Evolutionary conservation across 2,329 filamentous ascomycete genomes (phyloP).

Genomic region (Fonsecaea multimorphosa): DNA sequence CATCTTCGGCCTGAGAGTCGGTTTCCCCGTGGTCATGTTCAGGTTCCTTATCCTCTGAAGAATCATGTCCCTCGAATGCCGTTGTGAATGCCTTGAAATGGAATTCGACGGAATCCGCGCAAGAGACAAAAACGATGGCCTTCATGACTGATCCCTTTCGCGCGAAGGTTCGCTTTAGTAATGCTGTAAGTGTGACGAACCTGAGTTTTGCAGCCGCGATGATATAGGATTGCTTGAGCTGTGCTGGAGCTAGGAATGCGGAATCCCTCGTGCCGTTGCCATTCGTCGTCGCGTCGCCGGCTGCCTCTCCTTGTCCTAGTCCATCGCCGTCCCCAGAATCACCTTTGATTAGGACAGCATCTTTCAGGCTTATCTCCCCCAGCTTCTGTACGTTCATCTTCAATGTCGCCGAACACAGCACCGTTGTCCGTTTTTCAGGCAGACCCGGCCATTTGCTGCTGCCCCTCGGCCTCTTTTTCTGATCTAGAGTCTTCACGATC

Average conservation of each 20-base stretch:
- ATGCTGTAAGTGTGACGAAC: conserved; percentile 82
- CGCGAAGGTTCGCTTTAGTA: conserved; percentile 85
- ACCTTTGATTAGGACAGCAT: conserved; percentile 84
- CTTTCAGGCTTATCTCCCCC: conserved; percentile 92
- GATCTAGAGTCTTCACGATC: conserved; percentile 79
- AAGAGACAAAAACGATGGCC: conserved; percentile 94
- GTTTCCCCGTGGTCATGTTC: background rate
- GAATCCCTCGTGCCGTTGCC: conserved; percentile 55
- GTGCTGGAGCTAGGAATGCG: conserved; percentile 81
- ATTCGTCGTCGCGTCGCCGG: conserved; percentile 52
- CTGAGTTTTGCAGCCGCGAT: conserved; percentile 88
- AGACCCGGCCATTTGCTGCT: conserved; percentile 67
- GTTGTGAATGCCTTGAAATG: conserved; percentile 82
- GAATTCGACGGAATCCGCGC: conserved; percentile 95
- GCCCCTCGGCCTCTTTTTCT: conserved; percentile 54
- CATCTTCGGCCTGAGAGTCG: conserved; percentile 31
- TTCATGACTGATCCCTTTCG: conserved; percentile 93
- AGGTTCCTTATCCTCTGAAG: conserved; percentile 34
- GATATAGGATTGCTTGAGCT: conserved; percentile 90
- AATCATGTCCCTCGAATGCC: conserved; percentile 39
- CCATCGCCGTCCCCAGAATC: conserved; percentile 62
- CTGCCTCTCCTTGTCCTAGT: background rate
- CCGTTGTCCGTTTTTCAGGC: conserved; percentile 77
- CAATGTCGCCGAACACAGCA: conserved; percentile 96
- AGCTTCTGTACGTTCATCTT: conserved; percentile 96